These are phyloP conservation scores for Ascoidea rubescens DNA, from an alignment of 805 yeast genomes.

Conservation along the genomic window DNA sequence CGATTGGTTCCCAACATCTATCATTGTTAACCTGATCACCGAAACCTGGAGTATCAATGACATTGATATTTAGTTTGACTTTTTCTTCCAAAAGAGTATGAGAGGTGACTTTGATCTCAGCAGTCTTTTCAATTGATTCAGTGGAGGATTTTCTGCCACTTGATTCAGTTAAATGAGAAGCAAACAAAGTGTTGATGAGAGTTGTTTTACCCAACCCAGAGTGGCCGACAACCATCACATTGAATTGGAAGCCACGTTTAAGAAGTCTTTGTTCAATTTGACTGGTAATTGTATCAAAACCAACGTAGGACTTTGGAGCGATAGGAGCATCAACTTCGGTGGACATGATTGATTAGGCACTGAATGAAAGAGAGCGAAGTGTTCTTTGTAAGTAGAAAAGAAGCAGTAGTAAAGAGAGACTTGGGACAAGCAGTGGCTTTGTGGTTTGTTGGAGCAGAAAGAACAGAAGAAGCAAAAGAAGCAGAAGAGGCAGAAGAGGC, in stretches of 20 bases:
- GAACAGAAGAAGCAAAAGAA: too few relatives aligned
- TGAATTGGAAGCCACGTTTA: slow-evolving; percentile 89
- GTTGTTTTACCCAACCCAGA: slow-evolving; percentile 95
- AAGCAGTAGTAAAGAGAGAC: too few relatives aligned
- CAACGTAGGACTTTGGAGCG: slow-evolving; percentile 72
- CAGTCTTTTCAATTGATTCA: slow-evolving; percentile 73
- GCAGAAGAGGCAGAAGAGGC: too few relatives aligned
- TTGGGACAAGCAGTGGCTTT: too few relatives aligned
- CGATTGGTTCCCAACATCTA: slow-evolving; percentile 93
- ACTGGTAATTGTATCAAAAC: slow-evolving; percentile 90
- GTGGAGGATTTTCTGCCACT: slow-evolving; percentile 54
- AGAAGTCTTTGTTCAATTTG: slow-evolving; percentile 89
- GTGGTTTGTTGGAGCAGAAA: too few relatives aligned
- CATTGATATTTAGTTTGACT: slow-evolving; percentile 72
- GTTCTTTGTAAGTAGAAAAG: background rate
- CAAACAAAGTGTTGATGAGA: slow-evolving; percentile 76
- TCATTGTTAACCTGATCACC: slow-evolving; percentile 95
- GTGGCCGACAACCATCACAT: slow-evolving; percentile 85
- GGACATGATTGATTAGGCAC: background rate
- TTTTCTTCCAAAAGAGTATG: slow-evolving; percentile 72
- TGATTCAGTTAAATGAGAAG: slow-evolving; percentile 63
- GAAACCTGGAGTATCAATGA: slow-evolving; percentile 96
- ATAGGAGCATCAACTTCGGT: slow-evolving; percentile 4
- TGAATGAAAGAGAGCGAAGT: background rate
- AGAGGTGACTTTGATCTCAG: slow-evolving; percentile 64